Conservation (phyloP, 352 stramenopile genomes). For the Phytophthora sojae region DNA sequence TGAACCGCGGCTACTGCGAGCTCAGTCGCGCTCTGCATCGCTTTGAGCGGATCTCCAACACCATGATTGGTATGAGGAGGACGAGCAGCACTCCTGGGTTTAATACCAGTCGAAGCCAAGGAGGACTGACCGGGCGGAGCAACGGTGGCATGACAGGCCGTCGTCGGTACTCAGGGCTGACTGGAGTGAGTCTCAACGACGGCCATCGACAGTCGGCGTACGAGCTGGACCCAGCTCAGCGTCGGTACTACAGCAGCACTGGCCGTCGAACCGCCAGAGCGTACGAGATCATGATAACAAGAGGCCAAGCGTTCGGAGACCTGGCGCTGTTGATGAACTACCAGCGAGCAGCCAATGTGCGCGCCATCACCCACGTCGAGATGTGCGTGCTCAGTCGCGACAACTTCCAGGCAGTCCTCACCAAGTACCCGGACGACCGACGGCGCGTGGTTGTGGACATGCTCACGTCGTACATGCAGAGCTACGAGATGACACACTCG, state of each 20-base stretch:
- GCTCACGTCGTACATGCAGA: slow-evolving; percentile 43
- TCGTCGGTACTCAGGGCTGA: background rate
- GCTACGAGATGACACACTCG: slow-evolving; percentile 28
- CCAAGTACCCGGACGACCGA: slow-evolving; percentile 44
- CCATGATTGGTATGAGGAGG: slow-evolving; percentile 7
- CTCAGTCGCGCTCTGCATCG: slow-evolving; percentile 34
- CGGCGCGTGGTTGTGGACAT: slow-evolving; percentile 38
- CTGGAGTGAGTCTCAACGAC: slow-evolving; percentile 3
- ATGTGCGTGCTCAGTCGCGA: slow-evolving; percentile 57
- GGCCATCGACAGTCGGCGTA: slow-evolving; percentile 27
- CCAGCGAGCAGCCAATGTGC: slow-evolving; percentile 48
- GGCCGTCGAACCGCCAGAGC: slow-evolving; percentile 3
- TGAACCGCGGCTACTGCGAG: slow-evolving; percentile 70
- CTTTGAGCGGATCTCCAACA: slow-evolving; percentile 39
- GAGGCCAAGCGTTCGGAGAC: slow-evolving; percentile 58
- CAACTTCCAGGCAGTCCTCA: slow-evolving; percentile 47
- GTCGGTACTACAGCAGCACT: slow-evolving; percentile 23
- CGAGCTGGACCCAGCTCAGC: slow-evolving; percentile 31
- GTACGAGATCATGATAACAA: slow-evolving; percentile 24
- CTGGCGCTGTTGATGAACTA: slow-evolving; percentile 66
- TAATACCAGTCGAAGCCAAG: slow-evolving; percentile 17
- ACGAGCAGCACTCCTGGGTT: slow-evolving; percentile 9
- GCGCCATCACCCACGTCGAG: slow-evolving; percentile 59
- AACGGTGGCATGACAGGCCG: background rate
- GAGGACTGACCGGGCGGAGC: slow-evolving; percentile 12